These are phyloP conservation scores for Pestalotiopsis sp. DNA, from an alignment of 2,329 filamentous ascomycete species.

Conservation along the genomic window DNA sequence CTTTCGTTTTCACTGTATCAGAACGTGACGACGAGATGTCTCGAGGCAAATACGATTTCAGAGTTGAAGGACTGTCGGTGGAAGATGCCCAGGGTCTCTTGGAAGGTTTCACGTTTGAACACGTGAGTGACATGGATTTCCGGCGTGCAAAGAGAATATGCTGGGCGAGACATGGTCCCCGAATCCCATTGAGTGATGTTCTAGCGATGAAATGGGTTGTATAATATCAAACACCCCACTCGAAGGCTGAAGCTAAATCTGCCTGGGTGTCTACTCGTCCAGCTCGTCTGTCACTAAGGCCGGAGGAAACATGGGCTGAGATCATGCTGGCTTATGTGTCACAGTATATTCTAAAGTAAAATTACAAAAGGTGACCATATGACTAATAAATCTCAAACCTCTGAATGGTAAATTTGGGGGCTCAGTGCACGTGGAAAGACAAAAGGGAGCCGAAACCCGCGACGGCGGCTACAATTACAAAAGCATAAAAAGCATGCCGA, in stretches of 20 bases:
- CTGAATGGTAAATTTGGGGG: background rate
- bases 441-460: background rate
- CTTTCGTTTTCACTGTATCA: constrained; percentile 13
- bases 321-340: too few species aligned
- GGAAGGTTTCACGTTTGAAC: background rate
- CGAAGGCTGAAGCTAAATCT: too few species aligned
- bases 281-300: too few species aligned
- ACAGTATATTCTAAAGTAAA: background rate
- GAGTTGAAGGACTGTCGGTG: background rate
- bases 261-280: too few species aligned
- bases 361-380: background rate
- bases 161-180: too few species aligned
- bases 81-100: background rate
- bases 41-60: constrained; percentile 32
- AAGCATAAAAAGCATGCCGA: background rate
- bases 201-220: too few species aligned
- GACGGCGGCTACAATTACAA: background rate
- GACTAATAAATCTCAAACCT: background rate
- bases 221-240: too few species aligned
- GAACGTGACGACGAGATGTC: constrained; percentile 37
- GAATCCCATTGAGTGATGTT: too few species aligned
- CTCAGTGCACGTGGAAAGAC: background rate
- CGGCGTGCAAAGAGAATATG: too few species aligned
- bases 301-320: too few species aligned
- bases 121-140: too few species aligned